These are phyloP conservation scores for Neurospora sp. DNA, from an alignment of 495 filamentous ascomycete species.

Conservation along the genomic window DNA sequence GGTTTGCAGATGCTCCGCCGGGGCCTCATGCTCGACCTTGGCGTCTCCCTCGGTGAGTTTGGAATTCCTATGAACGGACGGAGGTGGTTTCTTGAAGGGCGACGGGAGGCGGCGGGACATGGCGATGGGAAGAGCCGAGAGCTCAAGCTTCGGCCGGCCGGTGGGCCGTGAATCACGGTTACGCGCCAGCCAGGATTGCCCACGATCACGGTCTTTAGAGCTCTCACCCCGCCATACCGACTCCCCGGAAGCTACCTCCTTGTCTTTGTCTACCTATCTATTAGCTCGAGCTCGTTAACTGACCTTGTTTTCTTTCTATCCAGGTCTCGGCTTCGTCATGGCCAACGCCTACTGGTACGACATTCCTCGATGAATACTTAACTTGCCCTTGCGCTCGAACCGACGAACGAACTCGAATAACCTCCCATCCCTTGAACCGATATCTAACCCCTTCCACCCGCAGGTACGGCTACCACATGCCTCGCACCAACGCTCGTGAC, in stretches of 20 bases:
- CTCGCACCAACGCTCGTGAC: slow-evolving; percentile 40
- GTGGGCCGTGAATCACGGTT: not conserved
- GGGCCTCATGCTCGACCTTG: slow-evolving; percentile 36
- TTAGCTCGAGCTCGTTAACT: not conserved
- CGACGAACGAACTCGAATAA: not conserved
- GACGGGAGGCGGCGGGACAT: not conserved
- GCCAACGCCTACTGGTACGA: slow-evolving; percentile 39
- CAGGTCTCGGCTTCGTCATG: slow-evolving; percentile 35
- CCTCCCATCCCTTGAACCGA: not conserved
- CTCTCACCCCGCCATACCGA: not conserved
- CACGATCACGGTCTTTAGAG: not conserved
- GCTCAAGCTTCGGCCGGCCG: not conserved
- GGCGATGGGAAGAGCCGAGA: not conserved
- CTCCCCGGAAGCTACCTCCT: not conserved
- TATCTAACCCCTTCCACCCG: slow-evolving; percentile 10
- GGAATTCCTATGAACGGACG: not conserved
- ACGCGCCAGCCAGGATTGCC: not conserved
- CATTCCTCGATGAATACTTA: slow-evolving; percentile 3
- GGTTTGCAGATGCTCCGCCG: slow-evolving; percentile 39
- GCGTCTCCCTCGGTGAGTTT: slow-evolving; percentile 34
- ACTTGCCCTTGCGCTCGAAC: not conserved
- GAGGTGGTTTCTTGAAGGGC: not conserved
- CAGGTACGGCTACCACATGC: slow-evolving; percentile 46
- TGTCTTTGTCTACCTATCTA: not conserved
- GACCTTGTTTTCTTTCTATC: not conserved